phyloP scores from a whole-genome alignment of 768 basidiomycete species.

The Leccinum uliginosum region DNA sequence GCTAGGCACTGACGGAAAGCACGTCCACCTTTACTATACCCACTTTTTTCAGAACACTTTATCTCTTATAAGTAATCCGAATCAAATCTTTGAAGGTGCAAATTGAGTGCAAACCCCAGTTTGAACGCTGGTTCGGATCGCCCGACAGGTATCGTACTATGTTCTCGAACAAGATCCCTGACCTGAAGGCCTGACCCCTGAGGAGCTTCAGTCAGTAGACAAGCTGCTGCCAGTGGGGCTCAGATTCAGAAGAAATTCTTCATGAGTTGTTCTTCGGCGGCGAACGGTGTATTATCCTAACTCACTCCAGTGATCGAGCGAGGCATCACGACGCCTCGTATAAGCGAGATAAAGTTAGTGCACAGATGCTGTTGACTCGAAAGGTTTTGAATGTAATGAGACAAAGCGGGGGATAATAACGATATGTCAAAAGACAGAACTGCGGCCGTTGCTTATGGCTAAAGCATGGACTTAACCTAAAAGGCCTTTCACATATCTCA shows the following conservation, averaged over 20 bases:
- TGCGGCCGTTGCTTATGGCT: neutral
- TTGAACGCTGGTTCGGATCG: neutral
- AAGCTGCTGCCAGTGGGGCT: neutral
- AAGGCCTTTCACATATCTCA: constrained; percentile 68
- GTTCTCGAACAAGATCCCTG: constrained; percentile 6
- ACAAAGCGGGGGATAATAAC: neutral
- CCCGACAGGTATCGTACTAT: neutral
- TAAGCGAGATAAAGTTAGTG: neutral
- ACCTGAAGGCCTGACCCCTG: constrained; percentile 3
- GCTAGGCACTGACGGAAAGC: neutral
- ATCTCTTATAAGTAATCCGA: neutral
- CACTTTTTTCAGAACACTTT: neutral
- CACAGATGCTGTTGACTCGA: neutral
- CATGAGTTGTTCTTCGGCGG: neutral
- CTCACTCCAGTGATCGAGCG: neutral
- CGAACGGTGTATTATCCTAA: neutral
- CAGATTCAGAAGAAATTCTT: constrained; percentile 2
- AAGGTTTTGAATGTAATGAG: neutral
- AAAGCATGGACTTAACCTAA: constrained; percentile 42
- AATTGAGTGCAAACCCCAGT: neutral
- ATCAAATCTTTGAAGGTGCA: neutral
- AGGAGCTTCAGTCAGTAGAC: neutral
- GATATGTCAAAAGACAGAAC: neutral
- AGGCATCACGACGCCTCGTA: neutral
- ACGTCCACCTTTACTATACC: neutral